Base-by-base conservation (phyloP, 208 protist species). In the Crithidia sp. region DNA sequence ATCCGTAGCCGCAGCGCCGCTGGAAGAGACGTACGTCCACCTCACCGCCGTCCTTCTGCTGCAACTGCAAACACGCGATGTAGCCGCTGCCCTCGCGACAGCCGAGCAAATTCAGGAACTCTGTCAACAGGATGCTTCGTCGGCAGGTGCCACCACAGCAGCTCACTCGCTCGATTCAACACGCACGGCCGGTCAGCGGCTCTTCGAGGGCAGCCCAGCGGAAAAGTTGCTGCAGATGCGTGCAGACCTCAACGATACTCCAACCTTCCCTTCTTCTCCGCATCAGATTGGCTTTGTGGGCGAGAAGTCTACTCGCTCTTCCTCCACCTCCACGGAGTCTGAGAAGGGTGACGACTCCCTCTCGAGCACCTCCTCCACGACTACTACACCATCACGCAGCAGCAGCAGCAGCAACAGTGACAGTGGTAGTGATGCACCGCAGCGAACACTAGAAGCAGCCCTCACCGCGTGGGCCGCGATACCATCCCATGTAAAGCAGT, bases 11-110 rank as follows among this genome's bases (percentile, higher is more conserved):
- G 49, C 52, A 2, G 72, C 56, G 49, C 19, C 55, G 5, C 57
- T 77, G 3, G 72, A 69, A 36, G 68, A 66, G 7, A 41, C 7
- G 7, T 79, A 79, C 49, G 63, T 79, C 10, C 67, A 60, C 19
- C 67, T 79, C 40, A 49, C 10, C n/a, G 57, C 68, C 28, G 60
- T 70, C 44, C 59, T 79, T 5, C 59, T 79, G 40, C 37, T 58
- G 37, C 62, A 70, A 6, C 74, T 79, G 52, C 74, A 79, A 52
- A n/a, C 36, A 8, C 36, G 43, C 57, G 12, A 74, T 14, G 54
- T 49, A 10, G 5, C 5, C 12, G 61, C 44, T 13, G 74, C 74
- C 28, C 52, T 74, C 36, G 60, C 60, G 19, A 74, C 62, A 13
- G 74, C 74, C 5, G 61, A 69, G 37, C 16, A 28, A 19, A 57